phyloP scores from a whole-genome alignment of 1,284 basidiomycete genomes.

The Puccinia triticina region DNA sequence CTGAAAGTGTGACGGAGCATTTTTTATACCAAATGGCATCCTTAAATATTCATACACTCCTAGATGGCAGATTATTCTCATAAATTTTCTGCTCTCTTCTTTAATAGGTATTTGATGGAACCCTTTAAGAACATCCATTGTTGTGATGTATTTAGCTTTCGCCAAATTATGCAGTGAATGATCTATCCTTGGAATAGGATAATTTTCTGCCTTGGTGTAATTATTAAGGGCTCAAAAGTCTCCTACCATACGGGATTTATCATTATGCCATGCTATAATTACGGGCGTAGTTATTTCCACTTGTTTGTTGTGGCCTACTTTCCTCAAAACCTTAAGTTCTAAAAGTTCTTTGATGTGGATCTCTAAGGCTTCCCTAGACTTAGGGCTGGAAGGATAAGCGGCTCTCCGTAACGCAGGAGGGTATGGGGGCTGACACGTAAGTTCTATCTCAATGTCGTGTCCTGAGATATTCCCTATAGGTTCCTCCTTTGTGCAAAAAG shows the following conservation, averaged over 20 bases:
- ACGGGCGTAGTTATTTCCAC: slow-evolving; percentile 14
- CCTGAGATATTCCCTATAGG: slow-evolving; percentile 7
- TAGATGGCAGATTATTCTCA: neutral
- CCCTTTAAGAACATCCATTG: slow-evolving; percentile 16
- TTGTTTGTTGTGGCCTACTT: slow-evolving; percentile 20
- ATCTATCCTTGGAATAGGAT: slow-evolving; percentile 22
- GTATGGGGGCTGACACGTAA: slow-evolving; percentile 11
- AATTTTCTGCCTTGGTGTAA: neutral
- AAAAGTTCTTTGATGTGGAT: slow-evolving; percentile 9
- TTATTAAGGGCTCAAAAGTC: slow-evolving; percentile 19
- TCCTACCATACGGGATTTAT: slow-evolving; percentile 7
- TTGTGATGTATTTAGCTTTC: slow-evolving; percentile 14
- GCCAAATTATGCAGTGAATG: slow-evolving; percentile 10
- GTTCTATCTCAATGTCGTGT: neutral
- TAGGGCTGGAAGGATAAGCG: slow-evolving; percentile 9
- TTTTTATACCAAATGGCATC: slow-evolving; percentile 16
- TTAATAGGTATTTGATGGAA: neutral
- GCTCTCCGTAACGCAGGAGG: neutral
- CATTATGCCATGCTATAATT: slow-evolving; percentile 21
- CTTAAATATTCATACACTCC: neutral
- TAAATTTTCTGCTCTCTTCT: neutral
- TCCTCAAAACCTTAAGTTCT: neutral
- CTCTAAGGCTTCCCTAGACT: slow-evolving; percentile 11
- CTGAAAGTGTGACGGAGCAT: neutral
- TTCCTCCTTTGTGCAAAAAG: slow-evolving; percentile 3